Conservation (phyloP, 345 rosid species). For the Limnanthes douglasii region DNA sequence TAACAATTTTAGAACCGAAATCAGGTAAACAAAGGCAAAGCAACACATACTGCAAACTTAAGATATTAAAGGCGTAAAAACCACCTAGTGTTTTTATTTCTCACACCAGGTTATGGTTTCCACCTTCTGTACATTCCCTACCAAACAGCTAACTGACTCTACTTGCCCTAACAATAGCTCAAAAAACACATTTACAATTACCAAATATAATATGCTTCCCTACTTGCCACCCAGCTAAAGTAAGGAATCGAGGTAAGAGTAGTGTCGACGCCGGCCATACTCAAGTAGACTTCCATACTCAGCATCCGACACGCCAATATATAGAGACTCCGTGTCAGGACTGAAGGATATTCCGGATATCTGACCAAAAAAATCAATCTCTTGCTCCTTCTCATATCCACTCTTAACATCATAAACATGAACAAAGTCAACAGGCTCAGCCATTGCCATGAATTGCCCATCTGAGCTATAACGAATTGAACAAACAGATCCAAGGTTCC, state of each 20-base stretch:
- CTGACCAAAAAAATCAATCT: slow-evolving; percentile 77
- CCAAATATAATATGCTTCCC: no score
- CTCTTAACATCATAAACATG: slow-evolving; percentile 47
- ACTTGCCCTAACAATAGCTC: no score
- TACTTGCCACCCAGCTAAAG: no score
- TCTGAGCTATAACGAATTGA: slow-evolving; percentile 54
- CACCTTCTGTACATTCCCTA: slow-evolving; percentile 16
- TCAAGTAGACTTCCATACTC: slow-evolving; percentile 77
- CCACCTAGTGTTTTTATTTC: no score
- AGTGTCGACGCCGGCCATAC: slow-evolving; percentile 53
- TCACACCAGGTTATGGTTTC: no score
- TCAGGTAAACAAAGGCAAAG: no score
- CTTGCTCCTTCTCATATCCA: slow-evolving; percentile 58
- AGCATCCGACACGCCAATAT: slow-evolving; percentile 73
- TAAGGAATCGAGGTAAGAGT: slow-evolving; percentile 47
- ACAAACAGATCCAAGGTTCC: slow-evolving; percentile 61
- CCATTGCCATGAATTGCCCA: slow-evolving; percentile 53
- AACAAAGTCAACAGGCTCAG: slow-evolving; percentile 82
- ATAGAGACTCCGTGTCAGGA: slow-evolving; percentile 67
- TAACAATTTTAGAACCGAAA: no score
- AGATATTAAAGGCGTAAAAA: no score
- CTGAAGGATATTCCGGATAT: slow-evolving; percentile 72
- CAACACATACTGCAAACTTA: no score
- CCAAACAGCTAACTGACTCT: no score
- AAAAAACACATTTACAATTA: no score